Percentiles rank a stretch among this genome's conserved stretches.
phyloP scores from a whole-genome alignment of 2,329 filamentous ascomycete species.

The Epichloe glyceriae region DNA sequence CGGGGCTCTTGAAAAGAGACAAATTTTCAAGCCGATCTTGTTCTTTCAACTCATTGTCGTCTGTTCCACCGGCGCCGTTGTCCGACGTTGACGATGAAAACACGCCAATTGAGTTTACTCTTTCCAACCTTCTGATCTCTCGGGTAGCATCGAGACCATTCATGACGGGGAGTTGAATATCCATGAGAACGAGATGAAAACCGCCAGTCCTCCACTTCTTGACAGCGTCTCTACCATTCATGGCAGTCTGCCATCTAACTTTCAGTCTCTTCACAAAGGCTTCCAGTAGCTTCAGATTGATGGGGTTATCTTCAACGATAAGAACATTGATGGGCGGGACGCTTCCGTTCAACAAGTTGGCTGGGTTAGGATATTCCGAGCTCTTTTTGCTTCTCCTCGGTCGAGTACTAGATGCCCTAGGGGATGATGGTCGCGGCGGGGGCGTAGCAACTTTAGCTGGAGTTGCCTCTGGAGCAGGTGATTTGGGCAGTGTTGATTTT shows the following conservation, averaged over 20 bases:
- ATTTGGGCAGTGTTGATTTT: constrained; percentile 38
- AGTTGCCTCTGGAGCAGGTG: constrained; percentile 36
- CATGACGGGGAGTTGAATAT: constrained; percentile 96
- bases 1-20: constrained; percentile 80
- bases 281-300: constrained; percentile 86
- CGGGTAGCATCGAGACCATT: constrained; percentile 88
- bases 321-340: constrained; percentile 95
- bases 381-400: constrained; percentile 43
- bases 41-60: constrained; percentile 37
- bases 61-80: constrained; percentile 31
- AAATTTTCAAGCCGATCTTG: constrained; percentile 57
- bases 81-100: constrained; percentile 62
- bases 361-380: constrained; percentile 31
- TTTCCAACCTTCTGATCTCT: constrained; percentile 81
- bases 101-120: constrained; percentile 83
- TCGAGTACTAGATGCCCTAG: constrained; percentile 30
- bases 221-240: constrained; percentile 88
- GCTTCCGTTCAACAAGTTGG: constrained; percentile 61
- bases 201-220: constrained; percentile 86
- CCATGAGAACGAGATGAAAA: constrained; percentile 95
- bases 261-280: constrained; percentile 93
- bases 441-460: constrained; percentile 39
- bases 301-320: constrained; percentile 97
- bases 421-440: constrained; percentile 34
- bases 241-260: constrained; percentile 92